Conservation (phyloP, 441 rosid genomes). For the Monsonia emarginata region DNA sequence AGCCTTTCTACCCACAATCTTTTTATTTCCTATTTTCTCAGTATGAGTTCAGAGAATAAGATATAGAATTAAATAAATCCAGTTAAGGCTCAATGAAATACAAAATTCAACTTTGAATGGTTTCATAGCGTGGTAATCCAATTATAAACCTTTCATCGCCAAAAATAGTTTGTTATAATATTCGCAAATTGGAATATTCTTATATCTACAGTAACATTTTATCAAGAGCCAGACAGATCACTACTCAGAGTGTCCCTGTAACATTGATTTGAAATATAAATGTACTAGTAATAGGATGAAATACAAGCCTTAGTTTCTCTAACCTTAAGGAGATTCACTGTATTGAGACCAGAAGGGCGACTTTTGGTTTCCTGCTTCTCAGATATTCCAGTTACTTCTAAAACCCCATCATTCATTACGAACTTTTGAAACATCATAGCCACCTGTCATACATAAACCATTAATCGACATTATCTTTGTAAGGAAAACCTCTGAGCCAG, state of each 20-base stretch:
- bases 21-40: no score
- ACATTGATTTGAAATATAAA: neutral
- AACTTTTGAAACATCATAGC: slow-evolving; percentile 65
- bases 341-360: slow-evolving; percentile 82
- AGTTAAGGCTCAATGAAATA: neutral
- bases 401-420: slow-evolving; percentile 54
- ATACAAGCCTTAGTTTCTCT: slow-evolving; percentile 14
- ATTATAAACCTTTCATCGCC: neutral
- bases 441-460: slow-evolving; percentile 40
- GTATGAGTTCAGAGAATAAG: neutral
- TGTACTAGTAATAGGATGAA: slow-evolving; percentile 5
- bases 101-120: neutral
- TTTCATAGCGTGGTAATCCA: neutral
- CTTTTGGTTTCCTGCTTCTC: slow-evolving; percentile 69
- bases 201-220: neutral
- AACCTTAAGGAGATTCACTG: slow-evolving; percentile 87
- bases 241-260: neutral
- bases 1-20: neutral
- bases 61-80: neutral
- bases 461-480: slow-evolving; percentile 11
- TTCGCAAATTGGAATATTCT: neutral
- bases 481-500: slow-evolving; percentile 7
- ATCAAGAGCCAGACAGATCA: neutral
- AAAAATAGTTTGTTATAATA: neutral
- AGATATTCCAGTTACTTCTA: slow-evolving; percentile 56